phyloP scores from a whole-genome alignment of 2,329 filamentous ascomycete species.

The Verruconis gallopava region DNA sequence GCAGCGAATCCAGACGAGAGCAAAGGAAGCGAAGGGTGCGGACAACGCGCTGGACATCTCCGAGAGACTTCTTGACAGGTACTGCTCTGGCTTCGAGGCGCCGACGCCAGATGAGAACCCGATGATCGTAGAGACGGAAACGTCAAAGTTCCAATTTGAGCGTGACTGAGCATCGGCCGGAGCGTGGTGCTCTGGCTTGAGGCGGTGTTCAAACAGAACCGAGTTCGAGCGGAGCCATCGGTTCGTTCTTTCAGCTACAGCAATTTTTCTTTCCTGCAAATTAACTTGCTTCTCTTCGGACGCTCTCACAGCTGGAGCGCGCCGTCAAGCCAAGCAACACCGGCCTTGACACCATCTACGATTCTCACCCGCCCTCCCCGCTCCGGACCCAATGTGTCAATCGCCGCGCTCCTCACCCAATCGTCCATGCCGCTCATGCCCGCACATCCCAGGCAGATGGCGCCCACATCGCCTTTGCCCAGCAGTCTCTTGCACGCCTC shows the following conservation, averaged over 20 bases:
- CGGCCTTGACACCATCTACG: conserved; percentile 68
- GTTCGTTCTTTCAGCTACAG: too few species aligned
- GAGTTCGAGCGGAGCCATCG: too few species aligned
- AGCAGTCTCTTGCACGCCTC: conserved; percentile 58
- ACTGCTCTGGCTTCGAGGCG: neutral
- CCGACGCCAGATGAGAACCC: neutral
- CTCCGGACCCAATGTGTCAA: conserved; percentile 48
- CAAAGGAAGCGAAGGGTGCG: neutral
- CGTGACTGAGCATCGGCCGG: too few species aligned
- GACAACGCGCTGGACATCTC: neutral
- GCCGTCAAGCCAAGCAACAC: conserved; percentile 49
- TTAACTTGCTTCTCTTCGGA: too few species aligned
- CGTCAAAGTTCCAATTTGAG: too few species aligned
- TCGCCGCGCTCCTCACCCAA: conserved; percentile 57
- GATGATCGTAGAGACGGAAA: neutral
- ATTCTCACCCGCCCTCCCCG: conserved; percentile 50
- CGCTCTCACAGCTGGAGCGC: conserved; percentile 22
- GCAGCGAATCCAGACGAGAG: neutral
- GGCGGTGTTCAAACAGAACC: neutral
- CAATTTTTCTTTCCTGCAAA: too few species aligned
- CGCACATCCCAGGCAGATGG: conserved; percentile 75
- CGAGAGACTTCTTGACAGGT: neutral
- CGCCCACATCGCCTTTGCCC: conserved; percentile 41
- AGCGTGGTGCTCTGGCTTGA: too few species aligned
- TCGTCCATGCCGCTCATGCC: conserved; percentile 80